These are phyloP conservation scores for Saccharomycopsis vini DNA, from an alignment of 805 yeast species.

Conservation along the genomic window DNA sequence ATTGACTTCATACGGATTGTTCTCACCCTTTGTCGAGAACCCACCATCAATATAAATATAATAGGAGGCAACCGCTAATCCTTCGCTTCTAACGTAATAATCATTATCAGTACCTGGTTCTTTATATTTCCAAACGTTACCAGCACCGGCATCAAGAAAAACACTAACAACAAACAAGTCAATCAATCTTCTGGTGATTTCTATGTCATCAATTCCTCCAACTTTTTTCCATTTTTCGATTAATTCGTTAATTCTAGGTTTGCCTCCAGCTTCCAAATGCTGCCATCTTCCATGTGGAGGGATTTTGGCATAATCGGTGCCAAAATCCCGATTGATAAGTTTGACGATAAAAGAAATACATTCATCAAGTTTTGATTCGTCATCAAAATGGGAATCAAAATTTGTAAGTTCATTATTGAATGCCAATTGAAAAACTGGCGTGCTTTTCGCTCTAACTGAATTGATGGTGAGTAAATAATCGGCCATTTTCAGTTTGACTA, in stretches of 20 bases:
- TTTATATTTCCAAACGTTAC: conserved; percentile 43
- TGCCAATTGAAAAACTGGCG: conserved; percentile 35
- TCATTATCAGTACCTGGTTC: conserved; percentile 29
- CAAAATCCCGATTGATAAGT: conserved; percentile 40
- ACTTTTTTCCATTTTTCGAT: conserved; percentile 32
- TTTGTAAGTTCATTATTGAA: conserved; percentile 30
- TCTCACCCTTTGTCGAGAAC: conserved; percentile 30
- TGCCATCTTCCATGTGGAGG: conserved; percentile 68
- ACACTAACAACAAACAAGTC: conserved; percentile 56
- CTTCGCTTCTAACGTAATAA: conserved; percentile 44
- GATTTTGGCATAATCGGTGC: conserved; percentile 34
- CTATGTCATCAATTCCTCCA: conserved; percentile 28
- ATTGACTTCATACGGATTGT: conserved; percentile 35
- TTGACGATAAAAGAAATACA: conserved; percentile 38
- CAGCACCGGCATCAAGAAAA: conserved; percentile 62
- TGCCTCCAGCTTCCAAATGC: conserved; percentile 44
- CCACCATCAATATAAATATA: conserved; percentile 44
- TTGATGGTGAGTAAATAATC: conserved; percentile 38
- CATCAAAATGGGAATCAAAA: conserved; percentile 36
- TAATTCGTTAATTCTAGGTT: conserved; percentile 35
- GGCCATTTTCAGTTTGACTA: too few relatives aligned
- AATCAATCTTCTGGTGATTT: conserved; percentile 43
- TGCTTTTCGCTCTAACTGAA: conserved; percentile 47
- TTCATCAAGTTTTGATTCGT: conserved; percentile 26
- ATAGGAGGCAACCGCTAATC: conserved; percentile 52